These are phyloP conservation scores for Boletellus ananiceps DNA, from an alignment of 768 basidiomycete species.

Conservation along the genomic window DNA sequence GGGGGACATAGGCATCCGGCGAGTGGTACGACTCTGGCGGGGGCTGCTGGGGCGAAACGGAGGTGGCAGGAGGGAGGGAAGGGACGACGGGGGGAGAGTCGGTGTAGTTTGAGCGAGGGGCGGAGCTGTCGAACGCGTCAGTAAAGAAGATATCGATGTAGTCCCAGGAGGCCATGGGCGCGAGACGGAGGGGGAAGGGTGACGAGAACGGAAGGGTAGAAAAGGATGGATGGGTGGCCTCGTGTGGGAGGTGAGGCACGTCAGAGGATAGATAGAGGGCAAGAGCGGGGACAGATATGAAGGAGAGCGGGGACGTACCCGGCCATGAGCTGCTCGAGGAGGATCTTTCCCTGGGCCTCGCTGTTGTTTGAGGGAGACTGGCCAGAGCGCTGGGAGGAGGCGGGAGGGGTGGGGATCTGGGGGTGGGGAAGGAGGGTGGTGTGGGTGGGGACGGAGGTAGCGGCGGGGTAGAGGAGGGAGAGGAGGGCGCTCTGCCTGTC, in stretches of 20 bases:
- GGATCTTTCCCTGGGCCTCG: constrained; percentile 66
- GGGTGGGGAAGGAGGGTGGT: constrained; percentile 19
- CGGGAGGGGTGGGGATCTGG: constrained; percentile 71
- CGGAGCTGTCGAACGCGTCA: constrained; percentile 35
- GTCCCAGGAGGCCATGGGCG: constrained; percentile 32
- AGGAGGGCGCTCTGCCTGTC: constrained; percentile 77
- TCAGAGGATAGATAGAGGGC: constrained; percentile 2
- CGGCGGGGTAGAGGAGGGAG: constrained; percentile 56
- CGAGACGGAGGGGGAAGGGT: constrained; percentile 7
- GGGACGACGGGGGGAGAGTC: constrained; percentile 43
- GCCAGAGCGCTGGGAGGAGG: constrained; percentile 50
- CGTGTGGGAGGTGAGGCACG: constrained; percentile 26
- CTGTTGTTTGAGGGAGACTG: constrained; percentile 51
- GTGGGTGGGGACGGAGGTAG: constrained; percentile 33
- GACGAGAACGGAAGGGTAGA: constrained; percentile 15
- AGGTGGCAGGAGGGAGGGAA: constrained; percentile 31
- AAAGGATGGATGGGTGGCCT: constrained; percentile 21
- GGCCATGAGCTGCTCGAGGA: constrained; percentile 78
- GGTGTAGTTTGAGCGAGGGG: constrained; percentile 47
- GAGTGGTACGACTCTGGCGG: constrained; percentile 34
- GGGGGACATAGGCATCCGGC: constrained; percentile 31
- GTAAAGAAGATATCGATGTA: constrained; percentile 29
- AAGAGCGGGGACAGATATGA: background rate
- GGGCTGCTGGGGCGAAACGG: constrained; percentile 42
- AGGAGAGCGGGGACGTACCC: constrained; percentile 48